Conservation (phyloP, 2,329 filamentous ascomycete genomes). For the Coccinonectria pachysandricola region DNA sequence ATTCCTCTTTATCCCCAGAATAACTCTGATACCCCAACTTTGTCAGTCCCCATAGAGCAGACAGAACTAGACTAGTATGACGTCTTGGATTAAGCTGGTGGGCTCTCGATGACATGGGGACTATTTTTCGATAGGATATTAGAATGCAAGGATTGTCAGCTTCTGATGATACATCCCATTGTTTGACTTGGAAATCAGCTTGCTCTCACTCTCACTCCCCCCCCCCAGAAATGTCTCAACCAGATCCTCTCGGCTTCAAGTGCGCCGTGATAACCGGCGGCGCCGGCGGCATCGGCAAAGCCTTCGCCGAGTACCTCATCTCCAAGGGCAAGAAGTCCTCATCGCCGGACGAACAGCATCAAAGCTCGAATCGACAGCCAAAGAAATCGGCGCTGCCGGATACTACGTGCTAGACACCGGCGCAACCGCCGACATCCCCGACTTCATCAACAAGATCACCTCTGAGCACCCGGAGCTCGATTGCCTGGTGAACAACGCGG, state of each 20-base stretch:
- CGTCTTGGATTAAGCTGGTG: too few species aligned
- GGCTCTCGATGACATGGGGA: too few species aligned
- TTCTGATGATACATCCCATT: too few species aligned
- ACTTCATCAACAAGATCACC: slow-evolving; percentile 34
- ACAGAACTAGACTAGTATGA: too few species aligned
- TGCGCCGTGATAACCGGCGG: slow-evolving; percentile 41
- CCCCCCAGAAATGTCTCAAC: slow-evolving; percentile 7
- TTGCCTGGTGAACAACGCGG: slow-evolving; percentile 50
- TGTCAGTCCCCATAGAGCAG: too few species aligned
- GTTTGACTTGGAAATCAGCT: too few species aligned
- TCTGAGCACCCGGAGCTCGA: slow-evolving; percentile 39
- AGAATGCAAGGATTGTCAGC: too few species aligned
- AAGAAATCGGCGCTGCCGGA: slow-evolving; percentile 32
- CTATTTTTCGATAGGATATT: too few species aligned
- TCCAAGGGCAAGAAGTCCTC: slow-evolving; percentile 38
- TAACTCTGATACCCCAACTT: too few species aligned
- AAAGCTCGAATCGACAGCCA: slow-evolving; percentile 34
- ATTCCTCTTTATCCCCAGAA: too few species aligned
- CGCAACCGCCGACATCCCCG: slow-evolving; percentile 29
- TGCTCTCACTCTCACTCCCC: too few species aligned
- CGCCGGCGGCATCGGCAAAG: slow-evolving; percentile 41
- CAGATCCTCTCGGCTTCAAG: slow-evolving; percentile 23
- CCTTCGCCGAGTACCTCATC: slow-evolving; percentile 35
- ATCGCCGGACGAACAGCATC: slow-evolving; percentile 45
- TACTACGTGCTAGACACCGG: slow-evolving; percentile 46